A percentile compares a stretch with the other conserved stretches of the same genome.
These are phyloP conservation scores for Acacia melanoxylon DNA, from an alignment of 306 rosid genomes.

Conservation along the genomic window DNA sequence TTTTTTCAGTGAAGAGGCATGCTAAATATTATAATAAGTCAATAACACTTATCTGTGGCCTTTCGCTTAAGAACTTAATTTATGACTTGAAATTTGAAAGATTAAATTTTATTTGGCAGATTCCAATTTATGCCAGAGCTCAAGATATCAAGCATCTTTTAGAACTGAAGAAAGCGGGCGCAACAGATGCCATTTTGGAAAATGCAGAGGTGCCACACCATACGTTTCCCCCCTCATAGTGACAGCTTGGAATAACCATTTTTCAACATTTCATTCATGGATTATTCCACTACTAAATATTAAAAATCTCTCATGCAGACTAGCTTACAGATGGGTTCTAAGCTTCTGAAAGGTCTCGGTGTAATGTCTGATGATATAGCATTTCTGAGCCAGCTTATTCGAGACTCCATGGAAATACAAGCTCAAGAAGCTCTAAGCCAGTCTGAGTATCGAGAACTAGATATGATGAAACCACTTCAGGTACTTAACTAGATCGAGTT, in stretches of 20 bases:
- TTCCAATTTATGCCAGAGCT: constrained; percentile 93
- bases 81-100: not conserved
- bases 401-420: constrained; percentile 87
- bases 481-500: constrained; percentile 45
- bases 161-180: constrained; percentile 90
- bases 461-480: constrained; percentile 77
- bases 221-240: not conserved
- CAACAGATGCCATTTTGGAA: constrained; percentile 88
- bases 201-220: constrained; percentile 69
- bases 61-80: not conserved
- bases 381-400: constrained; percentile 81
- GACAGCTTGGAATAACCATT: not conserved
- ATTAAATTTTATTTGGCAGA: constrained; percentile 48
- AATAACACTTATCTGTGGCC: too few relatives aligned
- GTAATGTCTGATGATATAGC: constrained; percentile 92
- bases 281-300: constrained; percentile 15
- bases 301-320: constrained; percentile 61
- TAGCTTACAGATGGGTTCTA: constrained; percentile 93
- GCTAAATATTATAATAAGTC: too few relatives aligned
- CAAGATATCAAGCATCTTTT: constrained; percentile 82
- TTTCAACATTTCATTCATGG: constrained; percentile 3
- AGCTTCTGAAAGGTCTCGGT: constrained; percentile 89
- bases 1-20: too few relatives aligned
- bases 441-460: constrained; percentile 49
- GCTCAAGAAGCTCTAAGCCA: constrained; percentile 62